A percentile compares a stretch with the other conserved stretches of the same genome.
phyloP scores from a whole-genome alignment of 768 basidiomycete species.

The Coprinellus micaceus region DNA sequence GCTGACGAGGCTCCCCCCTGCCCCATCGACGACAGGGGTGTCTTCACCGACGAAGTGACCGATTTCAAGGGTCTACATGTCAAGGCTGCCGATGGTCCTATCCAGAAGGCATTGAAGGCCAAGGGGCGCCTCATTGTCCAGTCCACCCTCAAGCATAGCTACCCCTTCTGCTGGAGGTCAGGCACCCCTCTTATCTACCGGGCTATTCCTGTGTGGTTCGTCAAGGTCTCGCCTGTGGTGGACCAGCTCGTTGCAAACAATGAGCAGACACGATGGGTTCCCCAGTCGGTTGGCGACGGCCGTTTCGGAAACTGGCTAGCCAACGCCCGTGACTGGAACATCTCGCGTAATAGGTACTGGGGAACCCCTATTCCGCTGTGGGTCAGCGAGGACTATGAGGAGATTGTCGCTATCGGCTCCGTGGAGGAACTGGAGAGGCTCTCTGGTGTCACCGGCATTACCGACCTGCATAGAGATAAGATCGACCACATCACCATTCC shows the following conservation, averaged over 20 bases:
- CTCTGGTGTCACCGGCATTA: constrained; percentile 81
- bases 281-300: constrained; percentile 83
- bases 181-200: constrained; percentile 94
- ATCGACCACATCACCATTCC: constrained; percentile 98
- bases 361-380: constrained; percentile 97
- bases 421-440: constrained; percentile 82
- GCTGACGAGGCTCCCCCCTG: constrained; percentile 94
- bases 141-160: constrained; percentile 82
- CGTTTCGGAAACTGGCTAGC: constrained; percentile 97
- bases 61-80: constrained; percentile 88
- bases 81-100: constrained; percentile 94
- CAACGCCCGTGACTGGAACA: constrained; percentile 98
- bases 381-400: constrained; percentile 89
- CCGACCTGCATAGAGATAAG: constrained; percentile 88
- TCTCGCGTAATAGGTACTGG: constrained; percentile 99
- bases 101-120: constrained; percentile 85
- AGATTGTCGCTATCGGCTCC: constrained; percentile 87
- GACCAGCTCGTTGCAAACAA: constrained; percentile 91
- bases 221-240: constrained; percentile 79
- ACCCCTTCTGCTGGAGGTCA: constrained; percentile 99
- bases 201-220: constrained; percentile 95
- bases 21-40: constrained; percentile 87
- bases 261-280: constrained; percentile 91
- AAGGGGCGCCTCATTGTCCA: constrained; percentile 87
- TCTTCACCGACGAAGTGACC: constrained; percentile 83